Percentiles rank a stretch among this genome's conserved stretches.
Conservation (phyloP, 805 yeast species). For the Sungouiozyma intestinalis region DNA sequence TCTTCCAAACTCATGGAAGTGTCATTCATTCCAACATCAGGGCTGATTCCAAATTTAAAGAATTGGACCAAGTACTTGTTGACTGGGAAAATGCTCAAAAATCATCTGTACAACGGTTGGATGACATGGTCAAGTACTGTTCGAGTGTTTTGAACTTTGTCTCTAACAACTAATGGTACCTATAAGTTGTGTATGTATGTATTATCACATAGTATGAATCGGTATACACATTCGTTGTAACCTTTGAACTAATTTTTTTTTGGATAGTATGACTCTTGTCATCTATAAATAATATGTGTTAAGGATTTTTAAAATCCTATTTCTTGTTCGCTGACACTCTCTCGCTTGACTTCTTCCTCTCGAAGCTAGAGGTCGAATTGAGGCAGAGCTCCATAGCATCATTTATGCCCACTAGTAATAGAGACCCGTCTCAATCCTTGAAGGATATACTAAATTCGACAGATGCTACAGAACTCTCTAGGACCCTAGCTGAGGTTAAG, state of each 20-base stretch:
- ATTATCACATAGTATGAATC: too few relatives aligned
- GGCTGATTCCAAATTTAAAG: slow-evolving; percentile 33
- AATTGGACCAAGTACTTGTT: slow-evolving; percentile 41
- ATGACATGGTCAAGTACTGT: slow-evolving; percentile 64
- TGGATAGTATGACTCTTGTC: too few relatives aligned
- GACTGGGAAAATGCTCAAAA: slow-evolving; percentile 28
- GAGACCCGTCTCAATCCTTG: slow-evolving; percentile 4
- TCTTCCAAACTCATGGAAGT: slow-evolving; percentile 76
- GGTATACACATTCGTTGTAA: too few relatives aligned
- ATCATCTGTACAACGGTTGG: slow-evolving; percentile 37
- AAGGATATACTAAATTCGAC: slow-evolving; percentile 4
- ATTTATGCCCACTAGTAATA: neutral
- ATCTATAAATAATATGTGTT: too few relatives aligned
- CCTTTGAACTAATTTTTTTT: too few relatives aligned
- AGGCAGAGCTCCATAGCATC: too few relatives aligned
- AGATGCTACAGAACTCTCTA: slow-evolving; percentile 7
- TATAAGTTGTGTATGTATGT: too few relatives aligned
- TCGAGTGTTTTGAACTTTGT: slow-evolving; percentile 66
- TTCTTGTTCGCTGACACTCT: too few relatives aligned
- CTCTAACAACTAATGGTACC: slow-evolving; percentile 21
- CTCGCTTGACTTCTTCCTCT: too few relatives aligned
- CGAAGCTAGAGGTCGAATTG: too few relatives aligned
- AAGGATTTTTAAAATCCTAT: too few relatives aligned
- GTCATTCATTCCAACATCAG: slow-evolving; percentile 38
- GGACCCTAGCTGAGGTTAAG: slow-evolving; percentile 17